phyloP scores from a whole-genome alignment of 331 rosid species.

The Saraca asoca region DNA sequence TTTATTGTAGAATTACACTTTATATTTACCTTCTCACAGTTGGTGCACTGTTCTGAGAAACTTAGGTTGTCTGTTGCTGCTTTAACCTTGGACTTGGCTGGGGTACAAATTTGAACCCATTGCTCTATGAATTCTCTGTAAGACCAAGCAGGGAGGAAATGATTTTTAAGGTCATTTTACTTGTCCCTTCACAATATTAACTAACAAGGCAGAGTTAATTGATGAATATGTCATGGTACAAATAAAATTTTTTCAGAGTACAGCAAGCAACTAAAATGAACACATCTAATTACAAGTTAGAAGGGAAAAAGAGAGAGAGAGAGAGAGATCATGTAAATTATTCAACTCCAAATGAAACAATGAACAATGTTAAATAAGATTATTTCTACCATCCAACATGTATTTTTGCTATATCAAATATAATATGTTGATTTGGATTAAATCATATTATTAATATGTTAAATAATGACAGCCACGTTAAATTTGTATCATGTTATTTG shows the following conservation, averaged over 20 bases:
- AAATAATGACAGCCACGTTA: too few species aligned
- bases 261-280: not conserved
- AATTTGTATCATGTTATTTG: too few species aligned
- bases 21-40: conserved; percentile 75
- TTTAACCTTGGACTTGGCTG: conserved; percentile 69
- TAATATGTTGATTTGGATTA: too few species aligned
- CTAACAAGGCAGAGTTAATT: too few species aligned
- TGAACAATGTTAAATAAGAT: not conserved
- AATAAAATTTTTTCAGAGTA: not conserved
- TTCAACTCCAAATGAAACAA: not conserved
- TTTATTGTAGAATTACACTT: not conserved
- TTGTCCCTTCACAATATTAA: not conserved
- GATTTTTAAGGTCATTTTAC: not conserved
- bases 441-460: too few species aligned
- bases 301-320: too few species aligned
- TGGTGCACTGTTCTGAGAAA: conserved; percentile 73
- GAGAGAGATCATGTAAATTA: too few species aligned
- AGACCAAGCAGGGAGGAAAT: conserved; percentile 4
- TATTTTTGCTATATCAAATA: too few species aligned
- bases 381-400: too few species aligned
- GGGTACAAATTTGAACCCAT: conserved; percentile 86
- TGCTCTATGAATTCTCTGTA: conserved; percentile 92
- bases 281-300: not conserved
- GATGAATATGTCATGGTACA: not conserved
- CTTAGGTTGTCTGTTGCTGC: conserved; percentile 40